A percentile compares a stretch with the other conserved stretches of the same genome.
phyloP scores from a whole-genome alignment of 2,329 filamentous ascomycete genomes.

The Verticillium longisporum region DNA sequence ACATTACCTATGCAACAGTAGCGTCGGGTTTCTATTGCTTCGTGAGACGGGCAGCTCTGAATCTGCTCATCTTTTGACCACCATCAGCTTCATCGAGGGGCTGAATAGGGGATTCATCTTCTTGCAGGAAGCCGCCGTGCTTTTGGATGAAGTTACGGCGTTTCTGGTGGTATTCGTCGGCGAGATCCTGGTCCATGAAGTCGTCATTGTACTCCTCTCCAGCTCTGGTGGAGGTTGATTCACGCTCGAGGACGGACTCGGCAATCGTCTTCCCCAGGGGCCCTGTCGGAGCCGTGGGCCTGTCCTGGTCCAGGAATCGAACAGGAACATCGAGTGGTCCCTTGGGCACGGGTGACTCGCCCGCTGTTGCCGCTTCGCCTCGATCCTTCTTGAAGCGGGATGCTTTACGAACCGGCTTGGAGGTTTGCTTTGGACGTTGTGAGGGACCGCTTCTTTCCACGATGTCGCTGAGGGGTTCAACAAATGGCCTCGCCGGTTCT shows the following conservation, averaged over 20 bases:
- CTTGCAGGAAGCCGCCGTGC: slow-evolving; percentile 73
- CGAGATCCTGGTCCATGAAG: slow-evolving; percentile 69
- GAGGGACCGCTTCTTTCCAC: slow-evolving; percentile 35
- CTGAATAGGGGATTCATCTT: slow-evolving; percentile 61
- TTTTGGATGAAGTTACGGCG: slow-evolving; percentile 78
- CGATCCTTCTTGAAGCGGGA: slow-evolving; percentile 47
- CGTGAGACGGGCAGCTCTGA: slow-evolving; percentile 63
- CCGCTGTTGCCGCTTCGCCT: slow-evolving; percentile 10
- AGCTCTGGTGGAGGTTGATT: slow-evolving; percentile 11
- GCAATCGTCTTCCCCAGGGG: slow-evolving; percentile 52
- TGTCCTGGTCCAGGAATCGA: slow-evolving; percentile 29
- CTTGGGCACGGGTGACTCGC: slow-evolving; percentile 19
- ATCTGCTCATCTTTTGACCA: slow-evolving; percentile 60
- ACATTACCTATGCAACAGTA: slow-evolving; percentile 15
- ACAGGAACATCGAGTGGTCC: slow-evolving; percentile 37
- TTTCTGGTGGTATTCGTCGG: slow-evolving; percentile 73
- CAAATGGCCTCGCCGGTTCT: slow-evolving; percentile 19
- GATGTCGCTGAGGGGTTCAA: slow-evolving; percentile 46
- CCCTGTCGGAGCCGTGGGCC: slow-evolving; percentile 35
- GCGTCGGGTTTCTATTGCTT: slow-evolving; percentile 43
- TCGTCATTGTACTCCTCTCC: slow-evolving; percentile 41
- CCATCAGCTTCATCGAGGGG: slow-evolving; percentile 62
- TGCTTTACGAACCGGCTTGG: slow-evolving; percentile 25
- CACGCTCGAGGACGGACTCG: slow-evolving; percentile 50
- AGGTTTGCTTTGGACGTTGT: slow-evolving; percentile 8